These are phyloP conservation scores for Eimeria mitis DNA, from an alignment of 169 alveolate genomes.

Conservation along the genomic window DNA sequence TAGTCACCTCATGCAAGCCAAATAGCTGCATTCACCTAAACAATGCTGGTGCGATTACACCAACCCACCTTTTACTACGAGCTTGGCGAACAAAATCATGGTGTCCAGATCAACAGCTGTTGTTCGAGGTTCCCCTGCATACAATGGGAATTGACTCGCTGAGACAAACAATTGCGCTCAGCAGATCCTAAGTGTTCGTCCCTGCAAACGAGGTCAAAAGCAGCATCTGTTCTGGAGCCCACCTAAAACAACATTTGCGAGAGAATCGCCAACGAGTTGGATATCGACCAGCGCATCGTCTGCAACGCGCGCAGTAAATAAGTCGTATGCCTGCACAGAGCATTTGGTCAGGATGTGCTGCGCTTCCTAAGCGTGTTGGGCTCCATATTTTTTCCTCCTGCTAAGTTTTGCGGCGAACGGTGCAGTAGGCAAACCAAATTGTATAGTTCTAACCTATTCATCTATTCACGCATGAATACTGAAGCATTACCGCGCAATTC, in stretches of 20 bases:
- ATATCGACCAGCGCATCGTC: constrained; percentile 79
- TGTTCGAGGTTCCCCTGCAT: constrained; percentile 75
- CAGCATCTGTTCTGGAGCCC: not conserved
- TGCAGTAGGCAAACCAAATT: not conserved
- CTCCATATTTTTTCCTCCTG: not conserved
- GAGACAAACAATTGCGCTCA: not conserved
- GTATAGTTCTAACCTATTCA: not conserved
- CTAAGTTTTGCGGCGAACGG: not conserved
- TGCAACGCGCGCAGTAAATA: constrained; percentile 44
- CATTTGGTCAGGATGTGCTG: not conserved
- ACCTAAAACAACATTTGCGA: constrained; percentile 83
- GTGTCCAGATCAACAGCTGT: constrained; percentile 79
- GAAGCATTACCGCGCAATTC: not conserved
- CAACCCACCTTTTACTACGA: constrained; percentile 66
- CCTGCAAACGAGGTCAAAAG: not conserved
- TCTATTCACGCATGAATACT: not conserved
- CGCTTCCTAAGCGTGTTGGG: not conserved
- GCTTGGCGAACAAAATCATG: constrained; percentile 79
- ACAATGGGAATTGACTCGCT: not conserved
- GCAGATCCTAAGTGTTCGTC: not conserved
- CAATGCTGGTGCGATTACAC: not conserved
- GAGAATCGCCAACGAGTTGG: constrained; percentile 83
- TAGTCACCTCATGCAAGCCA: not conserved
- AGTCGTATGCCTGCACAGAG: constrained; percentile 80
- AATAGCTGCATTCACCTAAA: not conserved